Conservation (phyloP, 495 filamentous ascomycete species). For the Penicillium psychrofluorescens region DNA sequence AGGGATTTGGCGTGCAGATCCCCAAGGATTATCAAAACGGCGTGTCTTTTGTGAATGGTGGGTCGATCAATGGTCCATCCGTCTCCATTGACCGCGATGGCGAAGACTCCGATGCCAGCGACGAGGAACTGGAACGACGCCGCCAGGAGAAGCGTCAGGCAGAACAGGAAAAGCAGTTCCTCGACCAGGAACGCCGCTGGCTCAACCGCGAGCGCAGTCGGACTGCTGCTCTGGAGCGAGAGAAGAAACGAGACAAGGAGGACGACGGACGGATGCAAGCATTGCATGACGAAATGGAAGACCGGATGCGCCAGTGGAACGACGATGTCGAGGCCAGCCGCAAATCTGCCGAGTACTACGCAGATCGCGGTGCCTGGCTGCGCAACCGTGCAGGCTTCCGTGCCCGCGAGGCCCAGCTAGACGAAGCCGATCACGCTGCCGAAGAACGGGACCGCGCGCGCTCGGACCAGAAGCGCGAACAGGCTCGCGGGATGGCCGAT, state of each 20-base stretch:
- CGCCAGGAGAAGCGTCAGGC: constrained; percentile 61
- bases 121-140: constrained; percentile 75
- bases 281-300: constrained; percentile 67
- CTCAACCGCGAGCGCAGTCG: constrained; percentile 79
- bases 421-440: constrained; percentile 71
- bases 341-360: constrained; percentile 76
- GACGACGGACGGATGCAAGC: constrained; percentile 49
- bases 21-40: constrained; percentile 75
- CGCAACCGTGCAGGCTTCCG: constrained; percentile 71
- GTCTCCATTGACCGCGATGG: constrained; percentile 60
- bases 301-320: constrained; percentile 72
- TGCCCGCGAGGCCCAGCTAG: constrained; percentile 60
- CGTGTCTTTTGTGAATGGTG: constrained; percentile 83
- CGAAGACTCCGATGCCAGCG: constrained; percentile 82
- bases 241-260: constrained; percentile 68
- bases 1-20: constrained; percentile 61
- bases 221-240: constrained; percentile 75
- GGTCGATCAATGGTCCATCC: constrained; percentile 52
- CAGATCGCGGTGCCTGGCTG: constrained; percentile 76
- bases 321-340: constrained; percentile 73
- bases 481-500: constrained; percentile 81
- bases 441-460: constrained; percentile 69
- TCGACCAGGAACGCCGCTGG: constrained; percentile 85
- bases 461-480: constrained; percentile 64
- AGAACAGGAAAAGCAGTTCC: constrained; percentile 73